Base-by-base conservation (phyloP, 352 stramenopile genomes). In the Pythium guiyangense region DNA sequence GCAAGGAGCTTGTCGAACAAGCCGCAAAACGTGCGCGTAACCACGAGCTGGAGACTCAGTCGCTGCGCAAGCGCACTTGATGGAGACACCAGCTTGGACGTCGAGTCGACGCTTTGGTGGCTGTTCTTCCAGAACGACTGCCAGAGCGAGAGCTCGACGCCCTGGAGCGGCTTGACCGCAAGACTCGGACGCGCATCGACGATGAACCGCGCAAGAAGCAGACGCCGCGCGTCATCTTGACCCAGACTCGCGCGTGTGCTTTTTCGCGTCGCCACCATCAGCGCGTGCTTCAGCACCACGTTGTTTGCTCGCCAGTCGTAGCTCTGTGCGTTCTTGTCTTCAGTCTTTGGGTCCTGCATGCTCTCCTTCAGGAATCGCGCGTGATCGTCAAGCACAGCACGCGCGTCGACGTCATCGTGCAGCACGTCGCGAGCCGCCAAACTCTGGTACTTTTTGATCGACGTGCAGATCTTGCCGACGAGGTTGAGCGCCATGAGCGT, bases 381-480 rank as follows among this genome's bases (percentile, higher is more conserved):
- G 54, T 94, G 77, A n/a, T 94, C 84, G 27, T 79, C 67, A 48
- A 84, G 65, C 3, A 86, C 48, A 3, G 72, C 54, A 34, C 52
- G 49, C 29, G 66, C 60, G 42, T 74, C 66, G 29, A 64, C 71
- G 35, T 88, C 71, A 39, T 92, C 75, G 12, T 77, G 57, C 20
- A 89, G 25, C 10, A 51, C 31, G 52, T 74, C 73, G 4, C 63
- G 66, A 8, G 34, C 40, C 39, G 63, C 73, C 29, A 52, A 42
- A 12, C 69, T 83, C 51, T 89, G 66, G 44, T 84, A 75, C 40
- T 51, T 64, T 54, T 86, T 88, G 55, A 95, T 92, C 5, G 75
- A 70, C 26, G 81, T 66, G 45, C 81, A 94, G 50, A 96, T 92
- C 50, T 84, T 88, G 31, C 84, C 86, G 8, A 92, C 57, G 27